Evolutionary conservation across 345 rosid species (phyloP), one percentile per base, ranked within the genome.

Genomic region (Citrus australasica): DNA sequence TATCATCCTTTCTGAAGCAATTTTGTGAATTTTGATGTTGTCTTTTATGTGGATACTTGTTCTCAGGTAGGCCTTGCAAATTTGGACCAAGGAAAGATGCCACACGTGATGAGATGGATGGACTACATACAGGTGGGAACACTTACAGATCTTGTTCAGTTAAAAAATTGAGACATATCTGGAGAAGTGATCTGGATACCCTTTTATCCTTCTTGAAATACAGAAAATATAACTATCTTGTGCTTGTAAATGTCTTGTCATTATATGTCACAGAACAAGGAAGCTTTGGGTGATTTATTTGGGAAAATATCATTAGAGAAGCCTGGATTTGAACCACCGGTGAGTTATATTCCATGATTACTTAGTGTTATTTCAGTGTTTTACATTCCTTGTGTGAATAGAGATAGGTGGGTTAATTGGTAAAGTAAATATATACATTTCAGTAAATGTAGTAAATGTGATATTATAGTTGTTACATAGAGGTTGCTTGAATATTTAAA

Each of bases 101-200:
- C 86, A 19, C 92, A 92, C 84, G 86, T 93, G 28, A 64, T 87
- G 81, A 90, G 99, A 86, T 95, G 99, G 98, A 80, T 90, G 89
- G 89, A 92, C 78, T 91, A 92, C 88, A 84, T 93, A 69, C 98
- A 95, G 95, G 99, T 94, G 82, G 69, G 73, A 46, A 25, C 56
- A 67, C 9, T 38, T 62, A 73, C 19, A 73, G 37, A 14, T 33
- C 48, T 64, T 33, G 65, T 69, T 27, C 46, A 77, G 21, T 66
- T 71, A 46, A 46, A 1, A 4, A 46, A 46, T 46, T 46, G 51
- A 46, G 13, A n/a, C 58, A 35, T 28, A 66, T 79, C 4, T 27
- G 73, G 61, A 27, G 56, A 30, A 19, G 53, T 67, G 37, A 48
- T 64, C 42, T 46, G 42, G 14, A 48, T 4, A 35, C 35, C 24